Percentiles rank a stretch among this genome's conserved stretches.
These are phyloP conservation scores for Domatiomyces catenatus DNA, from an alignment of 2,329 filamentous ascomycete species.

Conservation along the genomic window DNA sequence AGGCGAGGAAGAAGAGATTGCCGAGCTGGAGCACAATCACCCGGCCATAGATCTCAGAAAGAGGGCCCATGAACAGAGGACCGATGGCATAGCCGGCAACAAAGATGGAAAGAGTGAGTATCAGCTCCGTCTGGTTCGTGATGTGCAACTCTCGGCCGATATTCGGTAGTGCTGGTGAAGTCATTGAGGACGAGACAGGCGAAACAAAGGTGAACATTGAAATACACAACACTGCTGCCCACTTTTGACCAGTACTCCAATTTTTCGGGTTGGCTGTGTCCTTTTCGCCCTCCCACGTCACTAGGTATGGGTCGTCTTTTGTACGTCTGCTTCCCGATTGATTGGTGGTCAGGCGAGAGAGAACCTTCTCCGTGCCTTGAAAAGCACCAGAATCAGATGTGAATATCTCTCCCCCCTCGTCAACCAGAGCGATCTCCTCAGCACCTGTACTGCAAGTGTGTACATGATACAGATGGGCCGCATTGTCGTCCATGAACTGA, in stretches of 20 bases:
- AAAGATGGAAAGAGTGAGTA: slow-evolving; percentile 41
- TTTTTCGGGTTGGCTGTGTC: slow-evolving; percentile 35
- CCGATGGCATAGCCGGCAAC: slow-evolving; percentile 40
- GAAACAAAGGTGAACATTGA: slow-evolving; percentile 47
- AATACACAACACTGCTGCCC: slow-evolving; percentile 40
- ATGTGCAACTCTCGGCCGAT: slow-evolving; percentile 43
- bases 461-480: slow-evolving; percentile 9
- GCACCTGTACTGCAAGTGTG: slow-evolving; percentile 5
- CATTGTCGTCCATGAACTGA: slow-evolving; percentile 14
- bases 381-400: neutral
- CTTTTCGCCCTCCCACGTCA: slow-evolving; percentile 38
- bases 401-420: slow-evolving; percentile 2
- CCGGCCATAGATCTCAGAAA: slow-evolving; percentile 43
- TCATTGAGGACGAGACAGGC: slow-evolving; percentile 48
- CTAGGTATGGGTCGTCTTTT: slow-evolving; percentile 19
- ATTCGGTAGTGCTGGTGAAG: slow-evolving; percentile 35
- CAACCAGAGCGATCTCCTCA: slow-evolving; percentile 5
- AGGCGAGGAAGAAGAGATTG: slow-evolving; percentile 41
- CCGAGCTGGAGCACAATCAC: slow-evolving; percentile 39
- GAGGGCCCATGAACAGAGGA: slow-evolving; percentile 36
- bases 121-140: slow-evolving; percentile 26
- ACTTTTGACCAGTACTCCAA: slow-evolving; percentile 42
- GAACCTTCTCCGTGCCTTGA: slow-evolving; percentile 4
- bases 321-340: slow-evolving; percentile 16
- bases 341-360: slow-evolving; percentile 4